Evolutionary conservation across 495 filamentous ascomycete genomes (phyloP), one percentile per base, ranked within the genome.

Genomic region (Xylaria sp.): DNA sequence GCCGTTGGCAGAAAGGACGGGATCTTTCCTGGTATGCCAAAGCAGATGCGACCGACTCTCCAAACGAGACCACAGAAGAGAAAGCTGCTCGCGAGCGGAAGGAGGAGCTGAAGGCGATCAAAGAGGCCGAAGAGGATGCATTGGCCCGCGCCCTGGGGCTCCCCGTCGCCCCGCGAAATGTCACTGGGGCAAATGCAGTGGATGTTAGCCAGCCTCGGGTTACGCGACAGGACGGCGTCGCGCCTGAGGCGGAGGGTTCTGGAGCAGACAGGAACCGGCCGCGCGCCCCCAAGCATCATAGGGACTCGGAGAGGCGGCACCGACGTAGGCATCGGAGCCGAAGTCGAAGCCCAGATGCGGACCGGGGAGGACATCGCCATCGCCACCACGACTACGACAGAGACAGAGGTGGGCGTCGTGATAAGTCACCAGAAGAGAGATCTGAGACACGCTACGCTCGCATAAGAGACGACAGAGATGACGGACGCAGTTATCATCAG

Each of bases 41-140:
- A 78, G 85, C 83, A 17, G 88, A 93, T 26, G 74, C 80, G 24
- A 76, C 81, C 0, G 80, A 77, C n/a, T 79, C 78, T 5, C 79
- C 84, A 0, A 81, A 77, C 24, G 87, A 89, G 74, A 89, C 87
- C 0, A 87, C 90, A 24, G 90, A 91, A 61, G 88, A 93, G 70
- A 84, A 83, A 61, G 83, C 83, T 26, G 87, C 81, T 14, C 83
- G 90, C 67, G 88, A 93, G 74, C 90, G 92, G 21, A 89, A 88
- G 71, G 95, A 97, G 73, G 93, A 97, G 78, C 88, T 94, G 62
- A 86, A 90, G 61, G 86, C 83, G 46, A 89, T 99, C 77, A 98
- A 98, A 79, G 93, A 97, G 74, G 93, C 91, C 0, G 96, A 99
- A 77, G 91, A 95, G 77, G 97, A 98, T 80, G 96, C 95, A 0